phyloP scores from a whole-genome alignment of 768 basidiomycete genomes.

The Agrocybe praecox region DNA sequence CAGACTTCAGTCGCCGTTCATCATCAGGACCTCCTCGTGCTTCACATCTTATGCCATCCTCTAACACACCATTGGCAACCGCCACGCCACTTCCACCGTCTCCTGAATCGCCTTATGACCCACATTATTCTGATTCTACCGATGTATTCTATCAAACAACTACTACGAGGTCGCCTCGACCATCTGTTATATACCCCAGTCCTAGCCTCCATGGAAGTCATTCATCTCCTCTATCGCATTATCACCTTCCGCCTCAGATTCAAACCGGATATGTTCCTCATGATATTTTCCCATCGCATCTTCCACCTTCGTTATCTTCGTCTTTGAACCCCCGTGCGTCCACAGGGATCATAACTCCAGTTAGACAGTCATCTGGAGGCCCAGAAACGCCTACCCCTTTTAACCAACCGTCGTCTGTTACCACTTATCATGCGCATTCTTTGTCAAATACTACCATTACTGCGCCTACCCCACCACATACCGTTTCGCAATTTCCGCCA shows the following conservation, averaged over 20 bases:
- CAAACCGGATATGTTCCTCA: slow-evolving; percentile 31
- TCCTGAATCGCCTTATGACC: slow-evolving; percentile 41
- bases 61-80: slow-evolving; percentile 38
- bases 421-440: slow-evolving; percentile 34
- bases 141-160: slow-evolving; percentile 75
- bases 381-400: slow-evolving; percentile 45
- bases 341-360: slow-evolving; percentile 16
- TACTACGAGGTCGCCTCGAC: slow-evolving; percentile 47
- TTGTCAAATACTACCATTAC: slow-evolving; percentile 52
- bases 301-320: slow-evolving; percentile 40
- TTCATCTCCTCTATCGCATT: slow-evolving; percentile 43
- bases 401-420: slow-evolving; percentile 21
- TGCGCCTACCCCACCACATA: slow-evolving; percentile 32
- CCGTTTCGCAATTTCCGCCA: slow-evolving; percentile 16
- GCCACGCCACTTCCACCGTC: slow-evolving; percentile 51
- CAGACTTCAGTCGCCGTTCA: slow-evolving; percentile 43
- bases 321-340: slow-evolving; percentile 32
- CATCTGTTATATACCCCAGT: slow-evolving; percentile 49
- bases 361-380: slow-evolving; percentile 30
- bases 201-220: slow-evolving; percentile 32
- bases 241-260: slow-evolving; percentile 34
- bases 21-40: slow-evolving; percentile 44
- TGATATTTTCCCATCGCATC: slow-evolving; percentile 44
- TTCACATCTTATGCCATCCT: slow-evolving; percentile 42
- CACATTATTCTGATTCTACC: slow-evolving; percentile 43